A percentile compares a stretch with the other conserved stretches of the same genome.
Conservation (phyloP, 2,329 filamentous ascomycete genomes). For the Stachybotrys chlorohalonatus region DNA sequence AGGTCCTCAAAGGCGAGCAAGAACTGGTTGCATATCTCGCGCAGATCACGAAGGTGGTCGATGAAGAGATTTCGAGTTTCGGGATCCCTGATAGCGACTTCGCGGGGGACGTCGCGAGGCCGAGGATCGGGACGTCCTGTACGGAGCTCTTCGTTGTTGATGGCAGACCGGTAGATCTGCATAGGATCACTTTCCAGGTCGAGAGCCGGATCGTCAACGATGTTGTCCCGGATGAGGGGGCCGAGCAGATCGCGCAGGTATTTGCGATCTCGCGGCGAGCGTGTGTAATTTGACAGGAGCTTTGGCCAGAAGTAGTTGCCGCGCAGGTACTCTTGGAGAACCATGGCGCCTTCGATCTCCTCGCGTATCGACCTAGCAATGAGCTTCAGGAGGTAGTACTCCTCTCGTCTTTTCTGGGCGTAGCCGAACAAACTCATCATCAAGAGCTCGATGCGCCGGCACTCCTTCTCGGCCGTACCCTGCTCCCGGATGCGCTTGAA, state of each 20-base stretch:
- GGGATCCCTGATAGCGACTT: slow-evolving; percentile 89
- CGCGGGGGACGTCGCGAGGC: slow-evolving; percentile 75
- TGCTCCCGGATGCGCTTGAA: slow-evolving; percentile 79
- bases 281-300: slow-evolving; percentile 76
- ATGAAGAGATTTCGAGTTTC: slow-evolving; percentile 92
- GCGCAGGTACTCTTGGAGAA: slow-evolving; percentile 75
- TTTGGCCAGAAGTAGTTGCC: slow-evolving; percentile 92
- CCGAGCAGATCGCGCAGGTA: slow-evolving; percentile 83
- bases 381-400: slow-evolving; percentile 91
- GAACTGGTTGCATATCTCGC: slow-evolving; percentile 91
- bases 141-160: slow-evolving; percentile 94
- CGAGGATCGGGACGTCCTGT: slow-evolving; percentile 78
- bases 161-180: slow-evolving; percentile 90
- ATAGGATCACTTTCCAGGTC: slow-evolving; percentile 95
- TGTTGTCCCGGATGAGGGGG: slow-evolving; percentile 78
- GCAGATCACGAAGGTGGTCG: slow-evolving; percentile 83
- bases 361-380: slow-evolving; percentile 76
- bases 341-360: slow-evolving; percentile 66
- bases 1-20: slow-evolving; percentile 74
- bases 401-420: slow-evolving; percentile 90
- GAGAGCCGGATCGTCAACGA: slow-evolving; percentile 82
- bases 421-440: slow-evolving; percentile 97
- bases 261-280: slow-evolving; percentile 85
- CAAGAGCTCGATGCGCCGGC: slow-evolving; percentile 82
- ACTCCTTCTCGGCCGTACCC: slow-evolving; percentile 82